phyloP scores from a whole-genome alignment of 768 basidiomycete species.

The Coprinopsis strossmayeri region DNA sequence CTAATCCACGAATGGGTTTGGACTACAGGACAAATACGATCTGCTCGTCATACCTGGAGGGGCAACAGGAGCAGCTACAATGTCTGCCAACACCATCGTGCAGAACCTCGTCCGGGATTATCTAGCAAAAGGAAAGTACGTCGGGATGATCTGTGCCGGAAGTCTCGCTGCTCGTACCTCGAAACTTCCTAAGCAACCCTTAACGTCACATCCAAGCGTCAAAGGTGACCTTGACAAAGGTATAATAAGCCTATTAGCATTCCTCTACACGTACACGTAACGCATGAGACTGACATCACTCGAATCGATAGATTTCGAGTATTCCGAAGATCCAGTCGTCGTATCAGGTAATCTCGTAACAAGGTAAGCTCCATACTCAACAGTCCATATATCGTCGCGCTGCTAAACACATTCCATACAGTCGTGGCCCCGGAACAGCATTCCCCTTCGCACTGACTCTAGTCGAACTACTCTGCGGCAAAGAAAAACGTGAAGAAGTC shows the following conservation, averaged over 20 bases:
- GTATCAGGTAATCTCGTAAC: conserved; percentile 68
- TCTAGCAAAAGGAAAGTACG: conserved; percentile 44
- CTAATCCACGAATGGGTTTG: too few species aligned
- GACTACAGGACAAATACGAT: conserved; percentile 54
- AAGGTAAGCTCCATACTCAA: too few species aligned
- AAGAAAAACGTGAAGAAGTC: conserved; percentile 54
- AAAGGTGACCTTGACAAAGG: conserved; percentile 50
- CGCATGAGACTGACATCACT: neutral
- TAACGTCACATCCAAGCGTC: conserved; percentile 79
- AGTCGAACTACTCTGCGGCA: conserved; percentile 63
- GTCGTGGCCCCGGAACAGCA: conserved; percentile 75
- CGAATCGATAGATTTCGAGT: conserved; percentile 52
- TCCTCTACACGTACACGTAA: neutral
- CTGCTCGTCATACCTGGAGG: conserved; percentile 74
- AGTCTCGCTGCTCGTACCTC: conserved; percentile 62
- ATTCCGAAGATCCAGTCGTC: conserved; percentile 69
- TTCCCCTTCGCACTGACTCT: conserved; percentile 78
- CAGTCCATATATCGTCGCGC: too few species aligned
- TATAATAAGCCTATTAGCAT: conserved; percentile 18
- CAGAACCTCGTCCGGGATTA: conserved; percentile 59
- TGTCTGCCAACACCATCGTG: conserved; percentile 51
- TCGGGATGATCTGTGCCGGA: conserved; percentile 88
- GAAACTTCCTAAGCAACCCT: conserved; percentile 49
- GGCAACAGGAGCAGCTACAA: conserved; percentile 68
- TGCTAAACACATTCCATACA: conserved; percentile 19